Evolutionary conservation across 108 stramenopile species (phyloP).

Genomic region (Discostella pseudostelligera): DNA sequence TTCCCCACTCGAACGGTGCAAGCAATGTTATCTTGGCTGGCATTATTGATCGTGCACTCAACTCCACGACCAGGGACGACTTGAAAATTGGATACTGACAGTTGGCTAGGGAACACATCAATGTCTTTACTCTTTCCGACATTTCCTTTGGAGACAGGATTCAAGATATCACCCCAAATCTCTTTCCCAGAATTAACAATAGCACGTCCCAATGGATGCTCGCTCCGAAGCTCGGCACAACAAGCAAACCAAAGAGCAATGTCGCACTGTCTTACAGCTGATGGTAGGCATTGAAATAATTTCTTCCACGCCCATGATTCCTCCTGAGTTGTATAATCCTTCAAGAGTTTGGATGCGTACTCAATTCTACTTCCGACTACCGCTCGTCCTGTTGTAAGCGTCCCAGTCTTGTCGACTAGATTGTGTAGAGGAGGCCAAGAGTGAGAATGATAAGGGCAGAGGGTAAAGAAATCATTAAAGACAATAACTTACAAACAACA

Average conservation of each 20-base stretch:
- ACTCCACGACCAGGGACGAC: constrained; percentile 69
- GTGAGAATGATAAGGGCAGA: constrained; percentile 14
- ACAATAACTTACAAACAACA: constrained; percentile 52
- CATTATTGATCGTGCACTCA: constrained; percentile 48
- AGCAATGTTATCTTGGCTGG: constrained; percentile 15
- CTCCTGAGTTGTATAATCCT: background rate
- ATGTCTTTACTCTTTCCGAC: background rate
- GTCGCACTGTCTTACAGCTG: constrained; percentile 29
- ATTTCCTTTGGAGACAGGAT: constrained; percentile 17
- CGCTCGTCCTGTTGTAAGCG: constrained; percentile 88
- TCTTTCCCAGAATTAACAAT: constrained; percentile 69
- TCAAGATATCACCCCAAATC: constrained; percentile 53
- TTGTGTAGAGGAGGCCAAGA: background rate
- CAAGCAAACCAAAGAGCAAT: constrained; percentile 70
- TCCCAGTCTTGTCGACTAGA: constrained; percentile 98
- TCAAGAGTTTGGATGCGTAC: constrained; percentile 20
- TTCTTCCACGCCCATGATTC: constrained; percentile 32
- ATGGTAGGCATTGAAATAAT: constrained; percentile 42
- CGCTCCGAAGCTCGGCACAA: constrained; percentile 77
- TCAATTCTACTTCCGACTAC: constrained; percentile 67
- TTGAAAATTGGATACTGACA: constrained; percentile 43
- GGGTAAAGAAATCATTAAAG: background rate
- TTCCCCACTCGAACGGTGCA: constrained; percentile 61
- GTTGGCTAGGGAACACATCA: background rate
- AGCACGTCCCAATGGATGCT: constrained; percentile 83